Conservation (phyloP, 2,329 filamentous ascomycete species). For the Aspergillus awamori region DNA sequence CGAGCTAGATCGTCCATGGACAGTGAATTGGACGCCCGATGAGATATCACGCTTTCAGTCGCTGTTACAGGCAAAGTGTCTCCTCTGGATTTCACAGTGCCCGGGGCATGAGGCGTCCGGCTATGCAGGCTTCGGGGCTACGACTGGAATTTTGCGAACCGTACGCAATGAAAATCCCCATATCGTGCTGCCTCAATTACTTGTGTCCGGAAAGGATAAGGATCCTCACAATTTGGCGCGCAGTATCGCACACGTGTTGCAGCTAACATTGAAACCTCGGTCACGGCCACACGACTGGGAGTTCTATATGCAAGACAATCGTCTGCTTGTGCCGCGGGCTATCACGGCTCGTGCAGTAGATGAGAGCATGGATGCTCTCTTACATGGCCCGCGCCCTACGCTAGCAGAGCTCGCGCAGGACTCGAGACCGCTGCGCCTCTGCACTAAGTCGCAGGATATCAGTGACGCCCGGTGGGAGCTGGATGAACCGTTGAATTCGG, state of each 20-base stretch:
- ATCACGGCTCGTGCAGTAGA: neutral
- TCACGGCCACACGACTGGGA: neutral
- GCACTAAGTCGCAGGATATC: neutral
- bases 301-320: neutral
- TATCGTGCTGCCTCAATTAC: constrained; percentile 24
- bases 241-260: neutral
- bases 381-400: neutral
- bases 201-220: constrained; percentile 17
- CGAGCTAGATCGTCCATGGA: constrained; percentile 21
- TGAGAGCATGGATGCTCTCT: neutral
- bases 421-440: neutral
- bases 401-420: neutral
- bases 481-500: neutral
- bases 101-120: constrained; percentile 12
- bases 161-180: constrained; percentile 29
- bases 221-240: neutral
- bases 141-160: constrained; percentile 28
- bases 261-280: neutral
- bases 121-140: constrained; percentile 23
- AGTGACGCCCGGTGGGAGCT: neutral
- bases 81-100: constrained; percentile 25
- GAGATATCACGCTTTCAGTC: constrained; percentile 18
- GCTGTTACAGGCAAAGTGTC: constrained; percentile 20
- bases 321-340: constrained; percentile 5
- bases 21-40: constrained; percentile 12